Conservation (phyloP, 148 eudicot species). For the Linanthus parryae region DNA sequence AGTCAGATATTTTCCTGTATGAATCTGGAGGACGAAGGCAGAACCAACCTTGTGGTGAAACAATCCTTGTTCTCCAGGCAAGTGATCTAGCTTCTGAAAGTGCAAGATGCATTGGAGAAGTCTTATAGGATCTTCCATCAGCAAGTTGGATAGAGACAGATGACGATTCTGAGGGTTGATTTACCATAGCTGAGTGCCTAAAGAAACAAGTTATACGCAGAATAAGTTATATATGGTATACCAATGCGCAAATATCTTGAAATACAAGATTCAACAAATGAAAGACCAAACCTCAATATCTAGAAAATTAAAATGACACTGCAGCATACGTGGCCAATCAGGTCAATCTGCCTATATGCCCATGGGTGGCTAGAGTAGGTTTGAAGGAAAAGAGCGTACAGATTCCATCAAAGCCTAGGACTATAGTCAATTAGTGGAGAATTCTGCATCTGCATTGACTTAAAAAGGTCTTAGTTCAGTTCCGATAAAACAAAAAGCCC, state of each 20-base stretch:
- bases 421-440: too few species aligned
- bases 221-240: too few species aligned
- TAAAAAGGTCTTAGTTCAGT: too few species aligned
- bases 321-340: background rate
- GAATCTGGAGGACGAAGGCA: conserved; percentile 3
- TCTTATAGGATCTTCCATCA: conserved; percentile 45
- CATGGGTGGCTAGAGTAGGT: too few species aligned
- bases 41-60: conserved; percentile 56
- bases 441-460: too few species aligned
- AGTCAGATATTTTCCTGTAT: background rate
- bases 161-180: conserved; percentile 49
- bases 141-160: conserved; percentile 56
- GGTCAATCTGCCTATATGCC: background rate
- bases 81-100: conserved; percentile 49
- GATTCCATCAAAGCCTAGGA: too few species aligned
- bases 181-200: conserved; percentile 55
- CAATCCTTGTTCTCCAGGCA: conserved; percentile 91
- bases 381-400: too few species aligned
- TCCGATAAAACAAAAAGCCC: too few species aligned
- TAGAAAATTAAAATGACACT: conserved; percentile 3
- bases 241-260: background rate
- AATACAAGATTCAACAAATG: background rate
- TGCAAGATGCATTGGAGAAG: conserved; percentile 58
- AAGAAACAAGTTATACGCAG: conserved; percentile 15
- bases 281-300: conserved; percentile 1